Evolutionary conservation across 148 eudicot genomes (phyloP).

Genomic region (Cornus suecica): DNA sequence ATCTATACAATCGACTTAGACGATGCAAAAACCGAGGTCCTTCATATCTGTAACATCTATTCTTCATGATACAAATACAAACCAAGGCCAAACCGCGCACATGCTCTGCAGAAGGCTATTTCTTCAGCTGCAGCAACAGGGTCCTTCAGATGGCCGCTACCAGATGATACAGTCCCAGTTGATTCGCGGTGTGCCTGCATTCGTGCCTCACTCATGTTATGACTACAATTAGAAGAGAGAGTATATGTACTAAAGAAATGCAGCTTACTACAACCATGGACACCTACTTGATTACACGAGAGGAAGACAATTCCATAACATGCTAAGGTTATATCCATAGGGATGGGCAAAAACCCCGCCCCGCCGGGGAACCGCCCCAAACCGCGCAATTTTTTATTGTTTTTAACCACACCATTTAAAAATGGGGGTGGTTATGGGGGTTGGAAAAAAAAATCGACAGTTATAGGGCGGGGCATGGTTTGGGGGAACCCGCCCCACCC

Average conservation of each 20-base stretch:
- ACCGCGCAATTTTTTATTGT: no score
- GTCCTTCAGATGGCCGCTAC: slow-evolving; percentile 35
- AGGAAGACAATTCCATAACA: not conserved
- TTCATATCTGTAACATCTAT: slow-evolving; percentile 16
- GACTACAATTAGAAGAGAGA: not conserved
- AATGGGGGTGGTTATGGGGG: no score
- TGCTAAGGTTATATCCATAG: no score
- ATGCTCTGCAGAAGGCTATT: slow-evolving; percentile 86
- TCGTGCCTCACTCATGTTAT: not conserved
- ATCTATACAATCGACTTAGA: slow-evolving; percentile 4
- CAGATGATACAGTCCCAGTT: slow-evolving; percentile 71
- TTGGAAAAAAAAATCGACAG: no score
- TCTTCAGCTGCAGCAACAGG: slow-evolving; percentile 96
- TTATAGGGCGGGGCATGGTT: no score
- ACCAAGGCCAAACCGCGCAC: slow-evolving; percentile 98
- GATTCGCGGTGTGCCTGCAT: slow-evolving; percentile 90
- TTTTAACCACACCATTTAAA: no score
- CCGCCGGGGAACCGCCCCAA: no score
- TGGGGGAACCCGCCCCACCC: no score
- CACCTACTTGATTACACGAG: not conserved
- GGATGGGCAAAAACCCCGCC: no score
- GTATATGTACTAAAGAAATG: not conserved
- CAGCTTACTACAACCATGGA: slow-evolving; percentile 6
- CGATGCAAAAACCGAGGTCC: slow-evolving; percentile 2
- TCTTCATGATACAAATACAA: slow-evolving; percentile 88